phyloP scores from a whole-genome alignment of 2,329 filamentous ascomycete genomes.

The Hypoxylon sp. region DNA sequence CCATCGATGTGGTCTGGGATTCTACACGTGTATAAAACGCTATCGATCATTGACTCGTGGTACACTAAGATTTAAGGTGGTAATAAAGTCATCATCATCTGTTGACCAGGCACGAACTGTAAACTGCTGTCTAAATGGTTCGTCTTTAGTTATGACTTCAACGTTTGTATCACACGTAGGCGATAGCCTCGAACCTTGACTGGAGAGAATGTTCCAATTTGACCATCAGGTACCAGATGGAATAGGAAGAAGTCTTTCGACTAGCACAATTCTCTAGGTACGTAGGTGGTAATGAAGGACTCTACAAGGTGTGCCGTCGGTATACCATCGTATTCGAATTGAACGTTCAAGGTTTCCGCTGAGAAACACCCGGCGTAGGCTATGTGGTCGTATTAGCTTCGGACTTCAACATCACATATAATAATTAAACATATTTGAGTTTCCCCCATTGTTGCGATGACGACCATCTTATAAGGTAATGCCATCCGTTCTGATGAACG shows the following conservation, averaged over 20 bases:
- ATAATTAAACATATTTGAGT: constrained; percentile 10
- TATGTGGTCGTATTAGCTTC: background rate
- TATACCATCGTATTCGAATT: constrained; percentile 21
- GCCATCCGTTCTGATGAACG: constrained; percentile 18
- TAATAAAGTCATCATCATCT: constrained; percentile 22
- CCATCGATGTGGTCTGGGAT: constrained; percentile 42
- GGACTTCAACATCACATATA: background rate
- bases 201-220: background rate
- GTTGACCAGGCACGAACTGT: constrained; percentile 21
- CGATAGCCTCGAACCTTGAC: constrained; percentile 5
- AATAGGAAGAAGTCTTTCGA: constrained; percentile 20
- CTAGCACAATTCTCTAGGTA: background rate
- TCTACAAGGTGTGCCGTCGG: constrained; percentile 21
- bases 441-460: constrained; percentile 28
- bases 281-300: constrained; percentile 13
- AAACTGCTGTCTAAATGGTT: constrained; percentile 16
- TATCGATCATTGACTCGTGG: constrained; percentile 10
- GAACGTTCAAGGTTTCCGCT: constrained; percentile 31
- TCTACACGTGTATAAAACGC: constrained; percentile 14
- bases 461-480: constrained; percentile 23
- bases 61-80: constrained; percentile 27
- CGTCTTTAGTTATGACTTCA: constrained; percentile 13
- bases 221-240: background rate
- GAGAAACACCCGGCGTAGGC: constrained; percentile 23
- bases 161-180: constrained; percentile 11